Conservation (phyloP, 441 rosid species). For the Populus hybrid region DNA sequence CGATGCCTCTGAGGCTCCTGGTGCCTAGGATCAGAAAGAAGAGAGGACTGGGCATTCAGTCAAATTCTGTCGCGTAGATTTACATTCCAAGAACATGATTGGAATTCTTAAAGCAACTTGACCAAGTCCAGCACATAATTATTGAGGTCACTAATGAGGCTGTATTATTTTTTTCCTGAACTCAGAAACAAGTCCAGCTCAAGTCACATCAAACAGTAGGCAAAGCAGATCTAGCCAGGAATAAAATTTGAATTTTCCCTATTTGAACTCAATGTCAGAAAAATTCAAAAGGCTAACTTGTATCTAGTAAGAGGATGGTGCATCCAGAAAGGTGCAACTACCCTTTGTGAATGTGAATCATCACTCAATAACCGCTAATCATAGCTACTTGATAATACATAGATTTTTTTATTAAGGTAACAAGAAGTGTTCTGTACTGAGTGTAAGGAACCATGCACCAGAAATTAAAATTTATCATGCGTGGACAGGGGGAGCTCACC, state of each 20-base stretch:
- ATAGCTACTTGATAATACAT: background rate
- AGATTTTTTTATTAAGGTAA: background rate
- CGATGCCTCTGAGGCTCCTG: constrained; percentile 82
- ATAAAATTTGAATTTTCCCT: background rate
- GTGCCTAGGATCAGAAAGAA: constrained; percentile 38
- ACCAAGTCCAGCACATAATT: background rate
- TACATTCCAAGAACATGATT: background rate
- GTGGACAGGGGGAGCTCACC: constrained; percentile 37
- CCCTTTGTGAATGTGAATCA: background rate
- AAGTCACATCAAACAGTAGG: background rate
- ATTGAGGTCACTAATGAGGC: background rate
- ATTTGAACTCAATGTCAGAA: background rate
- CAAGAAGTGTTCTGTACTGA: background rate
- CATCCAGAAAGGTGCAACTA: background rate
- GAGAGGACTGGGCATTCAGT: background rate
- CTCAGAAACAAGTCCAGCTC: background rate
- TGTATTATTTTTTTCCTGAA: background rate
- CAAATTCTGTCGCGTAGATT: background rate
- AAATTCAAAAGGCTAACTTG: background rate
- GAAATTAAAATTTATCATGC: background rate
- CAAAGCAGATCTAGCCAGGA: background rate
- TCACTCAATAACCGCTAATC: background rate
- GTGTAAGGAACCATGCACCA: background rate
- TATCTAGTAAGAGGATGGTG: background rate
- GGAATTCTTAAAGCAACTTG: background rate